Evolutionary conservation across 164 flowering plant species (phyloP).

Genomic region (Umbilicus rupestris): DNA sequence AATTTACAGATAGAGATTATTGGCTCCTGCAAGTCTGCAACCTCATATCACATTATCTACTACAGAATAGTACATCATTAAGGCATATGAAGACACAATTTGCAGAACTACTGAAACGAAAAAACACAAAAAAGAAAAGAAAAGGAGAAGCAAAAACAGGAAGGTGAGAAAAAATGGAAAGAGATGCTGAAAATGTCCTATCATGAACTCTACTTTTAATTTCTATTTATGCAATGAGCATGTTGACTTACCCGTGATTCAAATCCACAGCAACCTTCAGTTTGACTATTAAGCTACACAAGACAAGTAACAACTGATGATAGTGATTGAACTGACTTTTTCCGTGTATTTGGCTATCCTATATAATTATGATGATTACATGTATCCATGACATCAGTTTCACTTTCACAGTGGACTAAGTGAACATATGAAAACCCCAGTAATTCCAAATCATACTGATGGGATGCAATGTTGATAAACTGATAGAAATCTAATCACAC

Average conservation of each 20-base stretch:
- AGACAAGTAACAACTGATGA: too few species aligned
- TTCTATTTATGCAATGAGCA: background rate
- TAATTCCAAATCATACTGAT: too few species aligned
- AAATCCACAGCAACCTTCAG: background rate
- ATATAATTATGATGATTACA: background rate
- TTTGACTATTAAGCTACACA: background rate
- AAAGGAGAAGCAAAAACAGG: background rate
- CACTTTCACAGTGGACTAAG: background rate
- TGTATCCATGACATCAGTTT: too few species aligned
- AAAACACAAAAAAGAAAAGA: background rate
- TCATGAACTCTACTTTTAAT: background rate
- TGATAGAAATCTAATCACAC: too few species aligned
- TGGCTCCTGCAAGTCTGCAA: too few species aligned
- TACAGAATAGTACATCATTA: too few species aligned
- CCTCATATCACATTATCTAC: too few species aligned
- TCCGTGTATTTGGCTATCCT: background rate
- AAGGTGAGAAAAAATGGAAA: background rate
- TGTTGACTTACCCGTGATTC: background rate
- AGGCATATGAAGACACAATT: background rate
- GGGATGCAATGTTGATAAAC: too few species aligned
- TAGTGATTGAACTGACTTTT: too few species aligned
- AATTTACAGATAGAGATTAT: too few species aligned
- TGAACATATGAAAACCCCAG: too few species aligned
- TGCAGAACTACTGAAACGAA: background rate
- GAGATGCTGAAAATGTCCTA: background rate